Conservation (phyloP, 148 eudicot species). For the Bassia scoparia region DNA sequence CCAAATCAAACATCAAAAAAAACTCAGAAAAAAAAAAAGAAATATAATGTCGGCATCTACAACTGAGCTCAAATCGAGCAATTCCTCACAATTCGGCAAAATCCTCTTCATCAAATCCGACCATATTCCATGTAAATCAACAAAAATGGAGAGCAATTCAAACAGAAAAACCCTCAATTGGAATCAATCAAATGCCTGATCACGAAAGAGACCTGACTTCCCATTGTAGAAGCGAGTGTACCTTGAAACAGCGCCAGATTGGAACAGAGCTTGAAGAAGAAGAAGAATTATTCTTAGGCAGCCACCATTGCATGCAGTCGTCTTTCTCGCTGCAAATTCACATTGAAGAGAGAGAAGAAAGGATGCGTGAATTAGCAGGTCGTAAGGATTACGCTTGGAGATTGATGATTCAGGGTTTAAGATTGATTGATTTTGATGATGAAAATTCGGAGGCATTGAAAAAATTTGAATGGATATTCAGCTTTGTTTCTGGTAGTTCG, state of each 20-base stretch:
- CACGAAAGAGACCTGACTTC: constrained; percentile 64
- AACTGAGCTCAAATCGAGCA: neutral
- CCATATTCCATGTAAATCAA: neutral
- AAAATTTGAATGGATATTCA: no score
- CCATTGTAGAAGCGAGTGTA: constrained; percentile 91
- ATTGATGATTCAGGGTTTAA: neutral
- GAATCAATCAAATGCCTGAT: constrained; percentile 8
- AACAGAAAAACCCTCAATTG: neutral
- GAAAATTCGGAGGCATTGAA: no score
- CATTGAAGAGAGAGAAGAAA: neutral
- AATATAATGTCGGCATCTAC: constrained; percentile 12
- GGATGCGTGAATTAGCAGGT: neutral
- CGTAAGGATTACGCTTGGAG: neutral
- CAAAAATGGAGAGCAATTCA: neutral
- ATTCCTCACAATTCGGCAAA: neutral
- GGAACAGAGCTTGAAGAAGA: constrained; percentile 42
- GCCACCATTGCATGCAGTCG: constrained; percentile 27
- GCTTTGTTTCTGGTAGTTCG: no score
- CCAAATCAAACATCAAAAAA: neutral
- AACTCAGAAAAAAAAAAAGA: neutral
- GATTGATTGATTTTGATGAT: no score
- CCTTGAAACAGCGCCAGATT: constrained; percentile 75
- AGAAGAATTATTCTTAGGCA: constrained; percentile 30
- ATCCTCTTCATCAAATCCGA: neutral
- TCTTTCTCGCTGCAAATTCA: neutral